Evolutionary conservation across 1,139 yeast species (phyloP).

Genomic region (Pichia norvegensis): DNA sequence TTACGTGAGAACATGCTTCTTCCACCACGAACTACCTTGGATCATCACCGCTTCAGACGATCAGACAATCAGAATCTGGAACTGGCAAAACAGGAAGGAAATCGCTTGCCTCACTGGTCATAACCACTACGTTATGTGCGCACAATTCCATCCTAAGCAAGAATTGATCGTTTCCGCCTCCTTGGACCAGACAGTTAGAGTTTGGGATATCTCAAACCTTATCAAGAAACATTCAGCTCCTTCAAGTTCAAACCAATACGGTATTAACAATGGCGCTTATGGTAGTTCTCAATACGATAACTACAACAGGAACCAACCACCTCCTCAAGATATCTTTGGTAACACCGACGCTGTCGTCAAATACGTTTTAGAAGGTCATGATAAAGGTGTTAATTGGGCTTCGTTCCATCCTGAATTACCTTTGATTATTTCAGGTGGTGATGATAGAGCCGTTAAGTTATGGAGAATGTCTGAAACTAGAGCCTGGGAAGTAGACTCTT

Average conservation of each 20-base stretch:
- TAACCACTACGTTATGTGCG: slow-evolving; percentile 96
- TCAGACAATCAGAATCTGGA: slow-evolving; percentile 98
- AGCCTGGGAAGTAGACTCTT: slow-evolving; percentile 99
- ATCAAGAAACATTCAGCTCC: slow-evolving; percentile 87
- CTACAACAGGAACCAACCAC: slow-evolving; percentile 42
- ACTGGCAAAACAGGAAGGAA: slow-evolving; percentile 98
- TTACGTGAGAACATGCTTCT: slow-evolving; percentile 87
- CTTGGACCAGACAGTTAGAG: slow-evolving; percentile 96
- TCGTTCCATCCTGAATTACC: slow-evolving; percentile 96
- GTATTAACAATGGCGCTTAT: slow-evolving; percentile 8
- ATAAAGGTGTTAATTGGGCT: slow-evolving; percentile 98
- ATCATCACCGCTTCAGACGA: slow-evolving; percentile 93
- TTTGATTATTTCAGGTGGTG: slow-evolving; percentile 91
- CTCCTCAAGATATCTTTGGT: slow-evolving; percentile 90
- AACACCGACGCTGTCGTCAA: slow-evolving; percentile 91
- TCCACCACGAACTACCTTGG: slow-evolving; percentile 98
- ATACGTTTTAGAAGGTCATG: slow-evolving; percentile 95
- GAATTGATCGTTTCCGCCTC: slow-evolving; percentile 94
- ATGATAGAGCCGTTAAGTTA: slow-evolving; percentile 87
- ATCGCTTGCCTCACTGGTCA: slow-evolving; percentile 97
- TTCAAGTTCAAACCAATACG: slow-evolving; percentile 15
- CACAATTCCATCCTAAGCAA: slow-evolving; percentile 94
- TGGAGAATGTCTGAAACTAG: slow-evolving; percentile 98
- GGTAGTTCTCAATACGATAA: slow-evolving; percentile 39
- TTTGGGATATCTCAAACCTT: slow-evolving; percentile 96